Percentiles rank a stretch among this genome's conserved stretches.
Conservation (phyloP, 257 asterid genomes). For the Voacanga thouarsii region DNA sequence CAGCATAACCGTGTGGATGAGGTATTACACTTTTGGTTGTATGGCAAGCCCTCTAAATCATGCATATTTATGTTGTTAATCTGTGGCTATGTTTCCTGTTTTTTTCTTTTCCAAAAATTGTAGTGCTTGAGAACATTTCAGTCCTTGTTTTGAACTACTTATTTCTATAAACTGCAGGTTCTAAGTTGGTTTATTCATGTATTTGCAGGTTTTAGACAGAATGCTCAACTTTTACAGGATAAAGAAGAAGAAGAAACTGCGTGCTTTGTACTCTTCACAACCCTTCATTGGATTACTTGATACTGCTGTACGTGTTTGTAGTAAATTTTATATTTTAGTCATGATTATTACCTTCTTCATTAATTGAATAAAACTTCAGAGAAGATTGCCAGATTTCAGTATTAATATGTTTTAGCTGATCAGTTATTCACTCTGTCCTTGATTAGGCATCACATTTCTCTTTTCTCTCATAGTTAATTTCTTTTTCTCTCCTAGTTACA, state of each 20-base stretch:
- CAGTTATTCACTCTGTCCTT: neutral
- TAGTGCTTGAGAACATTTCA: neutral
- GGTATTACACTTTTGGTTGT: constrained; percentile 41
- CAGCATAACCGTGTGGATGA: constrained; percentile 42
- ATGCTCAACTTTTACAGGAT: constrained; percentile 54
- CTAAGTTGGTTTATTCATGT: constrained; percentile 22
- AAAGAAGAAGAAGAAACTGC: constrained; percentile 46
- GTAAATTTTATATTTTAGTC: neutral
- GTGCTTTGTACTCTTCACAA: constrained; percentile 46
- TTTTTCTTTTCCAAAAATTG: neutral
- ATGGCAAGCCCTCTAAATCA: neutral
- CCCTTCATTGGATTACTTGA: constrained; percentile 78
- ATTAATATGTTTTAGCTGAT: neutral
- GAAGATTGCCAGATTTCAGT: neutral
- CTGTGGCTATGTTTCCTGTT: neutral
- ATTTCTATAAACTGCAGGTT: constrained; percentile 9
- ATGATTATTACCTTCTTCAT: neutral
- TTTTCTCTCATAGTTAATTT: neutral
- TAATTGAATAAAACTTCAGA: neutral
- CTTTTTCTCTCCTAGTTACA: neutral
- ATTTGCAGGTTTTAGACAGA: constrained; percentile 68
- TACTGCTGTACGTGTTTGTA: constrained; percentile 68
- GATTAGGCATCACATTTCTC: neutral
- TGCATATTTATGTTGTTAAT: neutral
- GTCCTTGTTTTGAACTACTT: neutral